Base-by-base conservation (phyloP, 495 filamentous ascomycete species). In the Annulohypoxylon maeteangense region DNA sequence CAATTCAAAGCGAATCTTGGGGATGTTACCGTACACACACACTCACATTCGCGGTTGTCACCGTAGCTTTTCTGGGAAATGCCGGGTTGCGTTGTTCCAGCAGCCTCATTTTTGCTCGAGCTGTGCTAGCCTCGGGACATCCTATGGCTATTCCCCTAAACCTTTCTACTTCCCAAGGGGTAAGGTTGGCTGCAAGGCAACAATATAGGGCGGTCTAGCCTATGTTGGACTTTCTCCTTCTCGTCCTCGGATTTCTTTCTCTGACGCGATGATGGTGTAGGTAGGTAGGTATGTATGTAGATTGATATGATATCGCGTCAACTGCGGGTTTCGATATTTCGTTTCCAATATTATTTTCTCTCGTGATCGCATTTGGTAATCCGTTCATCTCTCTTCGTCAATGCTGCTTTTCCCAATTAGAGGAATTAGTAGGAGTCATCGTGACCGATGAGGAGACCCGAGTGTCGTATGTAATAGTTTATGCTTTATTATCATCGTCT, bases 1-100 rank as follows among this genome's bases (percentile, higher is more conserved):
- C 70, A 73, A 63, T 65, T 69, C 62, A 73, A 65, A 62, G 70
- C 70, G 70, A 73, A 51, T 68, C n/a, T n/a, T n/a, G 27, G 32
- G 34, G 36, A 73, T 73, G 70, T 53, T 62, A 73, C 70, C 70
- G 56, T 69, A 73, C 70, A 73, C 70, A 69, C 62, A 73, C 70
- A 34, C 65, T 68, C 47, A 59, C 70, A 72, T 69, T 56, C 14
- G 38, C 42, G 27, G 61, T 66, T 73, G 65, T 59, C 42, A 69
- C 65, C 40, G 61, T 72, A 68, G 45, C 70, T 55, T 68, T 44
- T 44, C 32, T 65, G 44, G 12, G 12, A 48, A 65, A 66, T 62
- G 70, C 70, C 56, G 65, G 65, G 70, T 57, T 36, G n/a, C n/a
- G n/a, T 36, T 53, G 70, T 57, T 50, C 48, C 36, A 69, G 36